These are phyloP conservation scores for Spirogloea muscicola DNA, from an alignment of 139 green algal genomes.

Conservation along the genomic window DNA sequence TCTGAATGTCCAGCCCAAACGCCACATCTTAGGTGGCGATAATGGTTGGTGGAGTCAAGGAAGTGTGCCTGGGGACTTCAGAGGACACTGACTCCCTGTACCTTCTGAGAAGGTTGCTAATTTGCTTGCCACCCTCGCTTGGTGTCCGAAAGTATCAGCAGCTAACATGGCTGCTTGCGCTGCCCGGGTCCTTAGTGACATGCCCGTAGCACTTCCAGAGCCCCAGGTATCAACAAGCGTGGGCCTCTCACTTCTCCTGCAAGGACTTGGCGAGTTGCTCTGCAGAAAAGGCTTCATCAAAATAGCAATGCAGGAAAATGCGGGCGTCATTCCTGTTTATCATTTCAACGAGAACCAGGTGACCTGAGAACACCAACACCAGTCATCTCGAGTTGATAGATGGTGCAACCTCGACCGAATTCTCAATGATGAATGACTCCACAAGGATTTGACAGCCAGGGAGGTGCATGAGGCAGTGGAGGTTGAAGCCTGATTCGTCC, in stretches of 20 bases:
- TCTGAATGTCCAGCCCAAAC: not conserved
- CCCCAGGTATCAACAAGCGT: not conserved
- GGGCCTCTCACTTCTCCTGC: not conserved
- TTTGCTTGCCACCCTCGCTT: not conserved
- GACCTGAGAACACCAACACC: no score
- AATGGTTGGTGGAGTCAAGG: slow-evolving; percentile 38
- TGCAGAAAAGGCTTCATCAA: slow-evolving; percentile 44
- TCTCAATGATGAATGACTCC: no score
- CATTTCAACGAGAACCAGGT: slow-evolving; percentile 52
- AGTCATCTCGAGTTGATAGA: no score
- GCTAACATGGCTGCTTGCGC: no score
- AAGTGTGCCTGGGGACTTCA: slow-evolving; percentile 39
- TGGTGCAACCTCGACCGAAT: no score
- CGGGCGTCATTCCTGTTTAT: slow-evolving; percentile 44
- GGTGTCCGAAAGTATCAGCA: not conserved
- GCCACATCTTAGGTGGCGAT: slow-evolving; percentile 29
- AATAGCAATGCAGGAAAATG: slow-evolving; percentile 43
- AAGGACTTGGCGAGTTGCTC: no score
- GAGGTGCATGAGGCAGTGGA: not conserved
- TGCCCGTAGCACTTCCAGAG: no score
- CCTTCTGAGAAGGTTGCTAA: slow-evolving; percentile 36
- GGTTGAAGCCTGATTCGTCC: not conserved
- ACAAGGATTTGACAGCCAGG: no score
- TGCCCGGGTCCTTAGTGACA: not conserved
- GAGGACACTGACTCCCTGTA: slow-evolving; percentile 33